Evolutionary conservation across 306 rosid species (phyloP), one percentile per base, ranked within the genome.

Genomic region (Lathyrus sativus): DNA sequence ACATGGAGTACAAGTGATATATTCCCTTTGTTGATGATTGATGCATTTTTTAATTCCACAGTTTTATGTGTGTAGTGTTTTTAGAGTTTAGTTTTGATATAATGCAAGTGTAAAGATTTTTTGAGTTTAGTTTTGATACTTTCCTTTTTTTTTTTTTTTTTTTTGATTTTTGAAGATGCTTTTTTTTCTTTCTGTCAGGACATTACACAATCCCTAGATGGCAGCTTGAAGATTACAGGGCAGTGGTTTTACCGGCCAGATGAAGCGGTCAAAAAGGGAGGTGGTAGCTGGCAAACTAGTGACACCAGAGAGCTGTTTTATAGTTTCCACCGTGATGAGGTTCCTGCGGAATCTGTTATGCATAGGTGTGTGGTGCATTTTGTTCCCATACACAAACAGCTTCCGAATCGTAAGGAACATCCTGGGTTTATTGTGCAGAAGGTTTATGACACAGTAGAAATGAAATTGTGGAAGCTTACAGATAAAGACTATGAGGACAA

Each of bases 211-310:
- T 70, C 84, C 45, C 43, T 29, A 70, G 80, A 73, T 72, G 95
- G 97, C 37, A 82, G 77, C 75, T 74, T 93, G 76, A 85, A 84
- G 92, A 84, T 93, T 53, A 82, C 91, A 22, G 95, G 99, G 18
- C 99, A 93, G 68, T 90, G 99, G 99, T 95, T 95, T 79, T 95
- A 95, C 76, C 96, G 99, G 59, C 99, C 99, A 10, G 99, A 91
- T 80, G 99, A 95, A 80, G 97, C 99, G 51, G 96, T 77, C 80
- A 85, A 73, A 69, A 91, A 87, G 73, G 99, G 91, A 26, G 96
- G 99, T 53, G 95, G 95, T 76, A 85, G 72, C 73, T 95, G 97
- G 97, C 87, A 85, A 73, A 87, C 99, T 45, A 68, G 76, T 55
- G 99, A 95, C 77, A 76, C 91, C 11, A 89, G 92, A 77, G 96